Conservation (phyloP, 306 rosid species). For the Vigna reflexopilosa region DNA sequence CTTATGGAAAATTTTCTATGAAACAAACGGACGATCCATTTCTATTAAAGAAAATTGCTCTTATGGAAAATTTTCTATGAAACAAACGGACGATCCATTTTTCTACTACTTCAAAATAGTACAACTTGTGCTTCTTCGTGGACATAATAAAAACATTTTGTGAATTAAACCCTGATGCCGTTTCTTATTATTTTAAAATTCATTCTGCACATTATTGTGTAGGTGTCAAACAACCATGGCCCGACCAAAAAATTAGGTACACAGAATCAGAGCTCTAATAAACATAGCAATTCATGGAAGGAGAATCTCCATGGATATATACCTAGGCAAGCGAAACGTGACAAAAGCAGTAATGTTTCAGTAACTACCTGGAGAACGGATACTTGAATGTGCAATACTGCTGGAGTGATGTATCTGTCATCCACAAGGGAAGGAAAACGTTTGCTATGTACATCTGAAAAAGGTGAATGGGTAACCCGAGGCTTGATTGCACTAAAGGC, state of each 20-base stretch:
- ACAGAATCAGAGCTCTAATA: constrained; percentile 5
- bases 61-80: not conserved
- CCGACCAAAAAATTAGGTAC: not conserved
- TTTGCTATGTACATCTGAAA: constrained; percentile 55
- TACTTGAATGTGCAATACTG: constrained; percentile 80
- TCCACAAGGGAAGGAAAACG: constrained; percentile 65
- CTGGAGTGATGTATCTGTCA: constrained; percentile 85
- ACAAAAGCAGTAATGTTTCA: constrained; percentile 39
- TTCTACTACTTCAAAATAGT: not conserved
- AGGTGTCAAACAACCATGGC: constrained; percentile 25
- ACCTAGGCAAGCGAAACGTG: constrained; percentile 35
- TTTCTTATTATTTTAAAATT: not conserved
- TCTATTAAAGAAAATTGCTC: not conserved
- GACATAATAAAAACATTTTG: constrained; percentile 1
- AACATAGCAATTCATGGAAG: constrained; percentile 40
- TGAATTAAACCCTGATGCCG: constrained; percentile 16
- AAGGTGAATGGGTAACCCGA: constrained; percentile 89
- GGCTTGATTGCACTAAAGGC: constrained; percentile 89
- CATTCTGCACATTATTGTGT: constrained; percentile 6
- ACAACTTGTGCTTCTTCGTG: not conserved
- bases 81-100: not conserved
- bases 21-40: not conserved
- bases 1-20: not conserved
- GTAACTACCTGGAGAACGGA: constrained; percentile 81
- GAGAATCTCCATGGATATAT: constrained; percentile 21